A percentile compares a stretch with the other conserved stretches of the same genome.
phyloP scores from a whole-genome alignment of 805 yeast genomes.

The Candida broadrunensis region DNA sequence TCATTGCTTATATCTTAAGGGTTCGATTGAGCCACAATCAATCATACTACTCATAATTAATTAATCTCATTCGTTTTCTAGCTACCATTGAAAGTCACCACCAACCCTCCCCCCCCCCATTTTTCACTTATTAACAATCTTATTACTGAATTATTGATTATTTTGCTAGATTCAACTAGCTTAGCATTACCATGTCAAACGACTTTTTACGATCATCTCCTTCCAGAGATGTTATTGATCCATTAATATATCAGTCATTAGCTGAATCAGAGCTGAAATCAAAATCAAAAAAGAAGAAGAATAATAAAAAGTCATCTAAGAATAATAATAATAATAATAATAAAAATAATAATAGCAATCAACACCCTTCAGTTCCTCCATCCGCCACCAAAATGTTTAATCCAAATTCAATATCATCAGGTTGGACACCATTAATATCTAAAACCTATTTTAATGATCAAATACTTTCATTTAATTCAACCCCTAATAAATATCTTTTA shows the following conservation, averaged over 20 bases:
- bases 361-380: constrained; percentile 11
- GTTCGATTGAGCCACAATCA: too few species aligned
- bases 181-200: constrained; percentile 27
- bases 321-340: constrained; percentile 1
- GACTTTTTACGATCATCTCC: constrained; percentile 35
- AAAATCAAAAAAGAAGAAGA: neutral
- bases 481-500: constrained; percentile 30
- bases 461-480: constrained; percentile 28
- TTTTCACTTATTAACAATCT: too few species aligned
- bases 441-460: constrained; percentile 36
- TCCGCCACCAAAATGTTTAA: constrained; percentile 19
- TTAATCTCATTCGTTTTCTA: too few species aligned
- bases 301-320: neutral
- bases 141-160: too few species aligned
- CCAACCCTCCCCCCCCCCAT: neutral
- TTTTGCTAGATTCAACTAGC: too few species aligned
- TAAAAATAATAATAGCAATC: neutral
- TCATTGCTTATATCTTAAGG: too few species aligned
- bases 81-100: too few species aligned
- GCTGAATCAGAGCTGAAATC: constrained; percentile 1
- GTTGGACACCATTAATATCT: constrained; percentile 44
- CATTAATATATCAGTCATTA: constrained; percentile 22
- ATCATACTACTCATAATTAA: too few species aligned
- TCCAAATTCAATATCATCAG: constrained; percentile 19
- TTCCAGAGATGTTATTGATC: constrained; percentile 29